Conservation (phyloP, 2,329 filamentous ascomycete species). For the Xylariomycetidae sp. region DNA sequence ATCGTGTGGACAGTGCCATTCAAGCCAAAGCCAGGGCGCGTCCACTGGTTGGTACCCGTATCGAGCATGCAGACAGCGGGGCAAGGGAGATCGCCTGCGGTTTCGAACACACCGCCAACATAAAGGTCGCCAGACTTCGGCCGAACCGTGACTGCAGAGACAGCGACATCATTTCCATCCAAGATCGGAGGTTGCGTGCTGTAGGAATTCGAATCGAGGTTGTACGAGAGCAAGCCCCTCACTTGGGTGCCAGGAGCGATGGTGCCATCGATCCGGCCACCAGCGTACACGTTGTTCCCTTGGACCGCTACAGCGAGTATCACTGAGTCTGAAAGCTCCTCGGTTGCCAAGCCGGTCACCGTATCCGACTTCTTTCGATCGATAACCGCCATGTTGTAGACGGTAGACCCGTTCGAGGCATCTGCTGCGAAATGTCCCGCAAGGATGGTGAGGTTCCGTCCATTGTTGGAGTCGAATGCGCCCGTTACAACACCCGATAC, state of each 20-base stretch:
- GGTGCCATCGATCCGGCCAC: conserved; percentile 70
- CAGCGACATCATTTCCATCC: conserved; percentile 61
- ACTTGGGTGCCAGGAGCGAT: conserved; percentile 53
- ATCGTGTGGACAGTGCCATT: conserved; percentile 65
- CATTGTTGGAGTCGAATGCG: conserved; percentile 64
- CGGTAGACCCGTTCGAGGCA: conserved; percentile 59
- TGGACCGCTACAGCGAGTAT: conserved; percentile 66
- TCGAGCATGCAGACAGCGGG: conserved; percentile 77
- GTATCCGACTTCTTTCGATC: conserved; percentile 64
- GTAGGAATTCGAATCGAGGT: conserved; percentile 61
- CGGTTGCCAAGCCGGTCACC: conserved; percentile 63
- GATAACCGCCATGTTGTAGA: conserved; percentile 78
- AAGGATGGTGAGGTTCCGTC: conserved; percentile 76
- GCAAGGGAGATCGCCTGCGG: conserved; percentile 77
- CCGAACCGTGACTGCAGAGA: conserved; percentile 69
- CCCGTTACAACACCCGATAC: conserved; percentile 69
- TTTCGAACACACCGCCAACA: conserved; percentile 79
- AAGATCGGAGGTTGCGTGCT: conserved; percentile 69
- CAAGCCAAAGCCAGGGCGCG: conserved; percentile 66
- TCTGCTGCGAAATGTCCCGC: conserved; percentile 79
- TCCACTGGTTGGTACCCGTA: conserved; percentile 68
- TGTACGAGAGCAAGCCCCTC: conserved; percentile 72
- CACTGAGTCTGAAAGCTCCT: conserved; percentile 64
- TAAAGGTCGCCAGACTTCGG: conserved; percentile 70
- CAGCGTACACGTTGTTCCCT: conserved; percentile 68